A percentile compares a stretch with the other conserved stretches of the same genome.
Conservation (phyloP, 768 basidiomycete genomes). For the Psilocybe cyanescens region DNA sequence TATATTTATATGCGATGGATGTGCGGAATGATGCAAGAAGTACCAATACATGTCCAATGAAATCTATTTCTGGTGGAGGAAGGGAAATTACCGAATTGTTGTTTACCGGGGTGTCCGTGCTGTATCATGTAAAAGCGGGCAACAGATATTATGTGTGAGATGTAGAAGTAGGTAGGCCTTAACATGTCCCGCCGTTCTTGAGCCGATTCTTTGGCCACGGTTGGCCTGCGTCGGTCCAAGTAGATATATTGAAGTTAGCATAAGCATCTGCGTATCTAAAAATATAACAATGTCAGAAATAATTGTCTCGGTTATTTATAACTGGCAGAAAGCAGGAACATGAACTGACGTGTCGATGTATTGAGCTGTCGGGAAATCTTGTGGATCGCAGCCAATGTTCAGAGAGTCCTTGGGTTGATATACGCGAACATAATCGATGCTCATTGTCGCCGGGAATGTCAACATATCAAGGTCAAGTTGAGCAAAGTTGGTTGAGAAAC, state of each 20-base stretch:
- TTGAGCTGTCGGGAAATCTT: slow-evolving; percentile 66
- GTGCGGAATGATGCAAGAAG: slow-evolving; percentile 5
- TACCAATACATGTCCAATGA: neutral
- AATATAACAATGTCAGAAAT: neutral
- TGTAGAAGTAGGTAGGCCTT: neutral
- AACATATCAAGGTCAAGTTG: slow-evolving; percentile 65
- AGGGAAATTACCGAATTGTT: neutral
- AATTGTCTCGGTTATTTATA: neutral
- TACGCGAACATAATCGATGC: slow-evolving; percentile 82
- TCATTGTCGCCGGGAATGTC: slow-evolving; percentile 69
- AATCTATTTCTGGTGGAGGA: neutral
- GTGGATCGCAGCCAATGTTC: slow-evolving; percentile 83
- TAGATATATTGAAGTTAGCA: slow-evolving; percentile 71
- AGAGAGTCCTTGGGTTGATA: slow-evolving; percentile 71
- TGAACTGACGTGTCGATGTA: slow-evolving; percentile 64
- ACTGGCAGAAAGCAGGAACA: neutral
- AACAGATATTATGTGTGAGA: neutral
- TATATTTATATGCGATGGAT: slow-evolving; percentile 14
- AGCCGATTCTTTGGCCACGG: slow-evolving; percentile 61
- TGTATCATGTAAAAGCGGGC: neutral
- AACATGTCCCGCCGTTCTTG: slow-evolving; percentile 11
- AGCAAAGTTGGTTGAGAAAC: slow-evolving; percentile 75
- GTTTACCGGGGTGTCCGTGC: neutral
- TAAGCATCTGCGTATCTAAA: slow-evolving; percentile 60
- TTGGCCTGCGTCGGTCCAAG: slow-evolving; percentile 61